phyloP scores from a whole-genome alignment of 169 alveolate species.

The Plasmodium ovale region DNA sequence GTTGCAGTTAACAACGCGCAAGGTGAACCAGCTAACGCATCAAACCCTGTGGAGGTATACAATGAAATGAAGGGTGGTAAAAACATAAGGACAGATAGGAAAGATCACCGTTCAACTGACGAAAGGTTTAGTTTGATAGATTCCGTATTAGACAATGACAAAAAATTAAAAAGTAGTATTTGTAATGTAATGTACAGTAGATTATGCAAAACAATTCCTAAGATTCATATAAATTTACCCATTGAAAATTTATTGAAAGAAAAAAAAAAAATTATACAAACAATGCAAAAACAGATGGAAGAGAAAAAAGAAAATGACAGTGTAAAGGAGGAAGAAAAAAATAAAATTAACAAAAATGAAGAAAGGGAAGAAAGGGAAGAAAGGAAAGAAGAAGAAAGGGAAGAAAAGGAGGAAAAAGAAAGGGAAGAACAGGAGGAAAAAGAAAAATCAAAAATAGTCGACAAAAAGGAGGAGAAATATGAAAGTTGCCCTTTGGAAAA shows the following conservation, averaged over 20 bases:
- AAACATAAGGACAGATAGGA: background rate
- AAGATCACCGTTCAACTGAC: background rate
- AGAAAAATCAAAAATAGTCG: background rate
- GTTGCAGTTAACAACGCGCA: background rate
- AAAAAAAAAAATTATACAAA: conserved; percentile 65
- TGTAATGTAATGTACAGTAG: conserved; percentile 53
- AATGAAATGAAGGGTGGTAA: background rate
- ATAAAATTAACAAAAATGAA: background rate
- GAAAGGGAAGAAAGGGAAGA: background rate
- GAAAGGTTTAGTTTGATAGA: conserved; percentile 37
- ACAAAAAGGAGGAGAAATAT: background rate
- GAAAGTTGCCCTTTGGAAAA: background rate
- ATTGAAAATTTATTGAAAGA: conserved; percentile 55
- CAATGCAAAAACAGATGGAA: conserved; percentile 19
- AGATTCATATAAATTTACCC: conserved; percentile 67
- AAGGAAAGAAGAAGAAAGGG: background rate
- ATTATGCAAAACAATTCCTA: conserved; percentile 68
- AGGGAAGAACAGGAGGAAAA: background rate
- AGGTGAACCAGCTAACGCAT: background rate
- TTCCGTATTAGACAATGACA: conserved; percentile 65
- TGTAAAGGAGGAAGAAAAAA: background rate
- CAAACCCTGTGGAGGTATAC: background rate
- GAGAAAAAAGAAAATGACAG: conserved; percentile 23
- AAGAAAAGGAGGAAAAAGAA: background rate
- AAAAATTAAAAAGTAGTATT: conserved; percentile 48